These are phyloP conservation scores for Maudiozyma pseudohumilis DNA, from an alignment of 805 yeast species.

Conservation along the genomic window DNA sequence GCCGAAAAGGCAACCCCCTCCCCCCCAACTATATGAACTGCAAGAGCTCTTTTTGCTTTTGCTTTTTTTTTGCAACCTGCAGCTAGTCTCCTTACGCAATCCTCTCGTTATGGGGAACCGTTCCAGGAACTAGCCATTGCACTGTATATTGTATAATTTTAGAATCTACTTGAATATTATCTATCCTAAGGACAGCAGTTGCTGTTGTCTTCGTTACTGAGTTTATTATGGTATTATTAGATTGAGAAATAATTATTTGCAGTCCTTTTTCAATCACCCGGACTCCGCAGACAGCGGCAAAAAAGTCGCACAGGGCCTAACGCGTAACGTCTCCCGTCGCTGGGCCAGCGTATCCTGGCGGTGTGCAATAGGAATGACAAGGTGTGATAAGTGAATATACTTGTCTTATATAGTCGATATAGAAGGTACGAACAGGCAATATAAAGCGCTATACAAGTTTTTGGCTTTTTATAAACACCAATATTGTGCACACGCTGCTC, in stretches of 20 bases:
- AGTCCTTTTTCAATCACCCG: not conserved
- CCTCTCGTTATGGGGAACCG: not conserved
- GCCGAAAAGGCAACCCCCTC: not conserved
- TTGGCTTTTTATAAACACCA: too few species aligned
- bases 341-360: too few species aligned
- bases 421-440: too few species aligned
- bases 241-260: too few species aligned
- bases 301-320: not conserved
- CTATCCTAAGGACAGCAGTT: not conserved
- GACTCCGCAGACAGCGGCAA: not conserved
- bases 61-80: not conserved
- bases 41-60: not conserved
- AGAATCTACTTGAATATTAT: not conserved
- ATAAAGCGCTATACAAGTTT: too few species aligned
- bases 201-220: too few species aligned
- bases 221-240: too few species aligned
- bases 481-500: too few species aligned
- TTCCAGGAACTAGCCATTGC: not conserved
- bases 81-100: not conserved
- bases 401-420: too few species aligned
- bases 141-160: slow-evolving; percentile 2
- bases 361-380: too few species aligned
- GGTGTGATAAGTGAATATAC: too few species aligned
- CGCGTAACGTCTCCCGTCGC: too few species aligned
- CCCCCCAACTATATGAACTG: not conserved